These are phyloP conservation scores for Raphanus raphanistrum DNA, from an alignment of 345 rosid species.

Conservation along the genomic window DNA sequence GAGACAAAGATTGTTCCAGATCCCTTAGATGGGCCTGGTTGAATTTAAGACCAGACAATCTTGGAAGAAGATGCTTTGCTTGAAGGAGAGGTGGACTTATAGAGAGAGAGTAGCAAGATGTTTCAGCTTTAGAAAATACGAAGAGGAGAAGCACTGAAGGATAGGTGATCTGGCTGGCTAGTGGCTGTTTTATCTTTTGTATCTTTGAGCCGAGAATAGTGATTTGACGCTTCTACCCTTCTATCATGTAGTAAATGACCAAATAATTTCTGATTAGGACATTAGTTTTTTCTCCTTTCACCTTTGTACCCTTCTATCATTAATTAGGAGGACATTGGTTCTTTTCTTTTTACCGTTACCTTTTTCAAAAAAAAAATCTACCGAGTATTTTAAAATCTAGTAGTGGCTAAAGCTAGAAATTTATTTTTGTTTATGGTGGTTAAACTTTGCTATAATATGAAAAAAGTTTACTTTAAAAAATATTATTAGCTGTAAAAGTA, in stretches of 20 bases:
- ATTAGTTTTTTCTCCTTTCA: no score
- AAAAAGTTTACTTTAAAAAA: no score
- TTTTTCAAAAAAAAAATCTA: no score
- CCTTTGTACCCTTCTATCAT: conserved; percentile 19
- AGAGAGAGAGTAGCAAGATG: conserved; percentile 21
- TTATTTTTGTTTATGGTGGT: no score
- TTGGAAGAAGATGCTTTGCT: conserved; percentile 26
- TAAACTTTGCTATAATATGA: no score
- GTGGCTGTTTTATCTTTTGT: conserved; percentile 23
- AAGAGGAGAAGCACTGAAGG: conserved; percentile 9
- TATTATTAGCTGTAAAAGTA: no score
- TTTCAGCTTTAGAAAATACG: conserved; percentile 12
- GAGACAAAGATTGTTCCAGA: conserved; percentile 38
- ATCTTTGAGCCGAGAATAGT: neutral
- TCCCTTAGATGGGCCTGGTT: conserved; percentile 25
- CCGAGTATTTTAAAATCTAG: no score
- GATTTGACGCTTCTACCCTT: conserved; percentile 34
- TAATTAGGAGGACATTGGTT: no score
- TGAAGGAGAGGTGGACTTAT: conserved; percentile 36
- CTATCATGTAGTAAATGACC: neutral
- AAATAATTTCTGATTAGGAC: no score
- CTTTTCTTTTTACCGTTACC: no score
- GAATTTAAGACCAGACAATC: conserved; percentile 1
- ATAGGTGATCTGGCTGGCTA: conserved; percentile 41
- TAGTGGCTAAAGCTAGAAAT: no score